Percentiles rank a stretch among this genome's conserved stretches.
phyloP scores from a whole-genome alignment of 768 basidiomycete species.

The Hydnomerulius pinastri region DNA sequence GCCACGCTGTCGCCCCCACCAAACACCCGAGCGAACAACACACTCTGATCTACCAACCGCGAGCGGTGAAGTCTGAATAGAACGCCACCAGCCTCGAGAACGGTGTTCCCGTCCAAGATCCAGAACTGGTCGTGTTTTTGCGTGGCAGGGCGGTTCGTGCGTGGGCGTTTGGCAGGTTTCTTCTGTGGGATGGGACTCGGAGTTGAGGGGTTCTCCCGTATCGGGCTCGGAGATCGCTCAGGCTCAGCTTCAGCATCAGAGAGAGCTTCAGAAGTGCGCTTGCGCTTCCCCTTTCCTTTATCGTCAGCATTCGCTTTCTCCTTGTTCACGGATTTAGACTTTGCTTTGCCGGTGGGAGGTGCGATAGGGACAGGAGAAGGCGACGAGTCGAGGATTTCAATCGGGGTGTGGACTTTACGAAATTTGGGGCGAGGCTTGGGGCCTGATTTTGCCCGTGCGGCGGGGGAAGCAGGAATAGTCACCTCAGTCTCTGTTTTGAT shows the following conservation, averaged over 20 bases:
- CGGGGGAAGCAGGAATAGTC: too few relatives aligned
- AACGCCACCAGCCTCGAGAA: constrained; percentile 35
- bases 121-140: constrained; percentile 27
- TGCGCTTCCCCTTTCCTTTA: constrained; percentile 2
- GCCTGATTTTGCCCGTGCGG: too few relatives aligned
- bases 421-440: neutral
- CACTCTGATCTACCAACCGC: constrained; percentile 32
- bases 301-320: neutral
- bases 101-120: constrained; percentile 37
- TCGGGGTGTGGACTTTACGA: neutral
- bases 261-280: neutral
- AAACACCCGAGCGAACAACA: constrained; percentile 35
- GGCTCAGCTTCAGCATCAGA: neutral
- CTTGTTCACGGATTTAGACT: neutral
- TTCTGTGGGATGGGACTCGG: neutral
- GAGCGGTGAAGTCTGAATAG: constrained; percentile 40
- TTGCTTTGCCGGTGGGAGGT: neutral
- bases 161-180: neutral
- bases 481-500: too few relatives aligned
- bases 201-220: neutral
- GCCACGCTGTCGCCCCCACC: neutral
- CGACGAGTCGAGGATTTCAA: neutral
- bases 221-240: neutral
- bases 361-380: neutral
- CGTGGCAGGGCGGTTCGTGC: neutral